Base-by-base conservation (phyloP, 2,329 filamentous ascomycete species). In the Cylindrodendrum hubeiense region DNA sequence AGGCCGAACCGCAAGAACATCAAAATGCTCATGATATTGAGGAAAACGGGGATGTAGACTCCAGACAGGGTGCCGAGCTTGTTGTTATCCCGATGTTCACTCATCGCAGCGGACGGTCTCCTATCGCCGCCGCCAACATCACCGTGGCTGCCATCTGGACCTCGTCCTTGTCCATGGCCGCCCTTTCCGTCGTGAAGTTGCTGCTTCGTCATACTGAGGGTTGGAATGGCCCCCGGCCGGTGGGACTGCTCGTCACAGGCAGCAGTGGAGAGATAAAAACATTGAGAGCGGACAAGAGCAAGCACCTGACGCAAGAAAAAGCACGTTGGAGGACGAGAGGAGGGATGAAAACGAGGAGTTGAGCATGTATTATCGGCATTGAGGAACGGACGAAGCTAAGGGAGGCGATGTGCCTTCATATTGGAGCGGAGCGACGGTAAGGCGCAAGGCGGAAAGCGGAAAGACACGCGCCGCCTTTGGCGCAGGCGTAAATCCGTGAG, bases 1-100 rank as follows among this genome's bases (percentile, higher is more conserved):
- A 94, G 90, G 22, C 94, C 93, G 78, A 97, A 97, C 22, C 94
- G 89, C 73, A 97, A 84, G 80, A 97, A 97, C 93, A 97, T 97
- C 67, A 97, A 86, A 79, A 97, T 97, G 73, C 93, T 95, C 70
- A 97, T 82, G 44, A 97, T 94, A 78, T 96, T 97, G 70, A 97
- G 84, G 66, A 91, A 95, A n/a, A 94, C 94, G 1, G 94, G 94
- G 17, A 97, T 92, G 77, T 94, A 97, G 51, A 97, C 92, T 8
- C 92, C 92, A 4, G 90, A 93, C 70, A 94, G 89, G 9, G 89
- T 90, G 39, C 92, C 92, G 62, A 97, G 84, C 80, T 96, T 96
- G 71, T 86, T 75, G 66, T 78, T 79, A 72, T 80, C 83, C 63
- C 67, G 77, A 33, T 71, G 72, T 28, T 83, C 81, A 75, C 51